phyloP scores from a whole-genome alignment of 768 basidiomycete species.

The Podaxis sp. region DNA sequence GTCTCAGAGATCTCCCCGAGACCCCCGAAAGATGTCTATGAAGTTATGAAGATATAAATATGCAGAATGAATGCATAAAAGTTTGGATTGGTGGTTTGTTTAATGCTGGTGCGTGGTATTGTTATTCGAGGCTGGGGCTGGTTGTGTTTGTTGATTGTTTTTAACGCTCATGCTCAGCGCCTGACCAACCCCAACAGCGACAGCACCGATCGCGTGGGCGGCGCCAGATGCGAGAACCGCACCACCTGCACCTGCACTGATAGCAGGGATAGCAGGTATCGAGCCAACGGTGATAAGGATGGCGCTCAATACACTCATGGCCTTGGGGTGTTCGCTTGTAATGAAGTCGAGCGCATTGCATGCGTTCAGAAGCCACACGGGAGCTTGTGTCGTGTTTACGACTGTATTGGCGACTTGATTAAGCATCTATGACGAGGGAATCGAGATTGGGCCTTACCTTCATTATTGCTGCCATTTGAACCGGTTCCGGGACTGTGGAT shows the following conservation, averaged over 20 bases:
- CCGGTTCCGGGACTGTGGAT: conserved; percentile 9
- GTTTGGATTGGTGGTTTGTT: background rate
- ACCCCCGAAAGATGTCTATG: background rate
- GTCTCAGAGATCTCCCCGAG: background rate
- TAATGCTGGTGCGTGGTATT: background rate
- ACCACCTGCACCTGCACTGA: conserved; percentile 66
- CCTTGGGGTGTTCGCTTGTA: conserved; percentile 70
- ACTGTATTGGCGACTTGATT: conserved; percentile 15
- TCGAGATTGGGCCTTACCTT: conserved; percentile 20
- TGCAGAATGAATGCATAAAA: background rate
- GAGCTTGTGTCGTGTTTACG: conserved; percentile 53
- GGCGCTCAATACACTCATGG: conserved; percentile 68
- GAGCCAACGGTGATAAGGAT: conserved; percentile 77
- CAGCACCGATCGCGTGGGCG: conserved; percentile 74
- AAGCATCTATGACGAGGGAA: background rate
- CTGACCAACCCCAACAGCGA: conserved; percentile 70
- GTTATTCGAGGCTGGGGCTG: background rate
- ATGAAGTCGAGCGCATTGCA: conserved; percentile 72
- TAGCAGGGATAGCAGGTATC: conserved; percentile 66
- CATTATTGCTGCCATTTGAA: conserved; percentile 3
- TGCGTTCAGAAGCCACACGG: conserved; percentile 74
- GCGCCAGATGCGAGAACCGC: conserved; percentile 69
- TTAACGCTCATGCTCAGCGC: conserved; percentile 32
- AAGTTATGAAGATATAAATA: conserved; percentile 6
- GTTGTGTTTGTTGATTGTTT: conserved; percentile 19